Evolutionary conservation across 768 basidiomycete species (phyloP).

Genomic region (Tylopilus rubrobrunneus): DNA sequence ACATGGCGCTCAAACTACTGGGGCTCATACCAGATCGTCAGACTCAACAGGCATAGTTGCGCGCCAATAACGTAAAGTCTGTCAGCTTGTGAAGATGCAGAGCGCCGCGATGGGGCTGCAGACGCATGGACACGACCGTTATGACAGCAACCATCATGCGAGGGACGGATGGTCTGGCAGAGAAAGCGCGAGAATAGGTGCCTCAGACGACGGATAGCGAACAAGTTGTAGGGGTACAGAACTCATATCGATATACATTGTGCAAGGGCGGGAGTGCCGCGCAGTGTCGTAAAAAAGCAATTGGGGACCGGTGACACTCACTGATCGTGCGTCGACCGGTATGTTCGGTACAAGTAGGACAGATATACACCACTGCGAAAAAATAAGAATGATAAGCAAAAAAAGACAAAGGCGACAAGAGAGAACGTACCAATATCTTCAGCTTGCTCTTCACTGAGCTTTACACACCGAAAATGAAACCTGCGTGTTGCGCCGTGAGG

Average conservation of each 20-base stretch:
- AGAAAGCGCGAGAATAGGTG: slow-evolving; percentile 27
- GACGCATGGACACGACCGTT: slow-evolving; percentile 31
- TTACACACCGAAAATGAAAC: slow-evolving; percentile 82
- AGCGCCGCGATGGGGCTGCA: slow-evolving; percentile 18
- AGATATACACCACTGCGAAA: slow-evolving; percentile 54
- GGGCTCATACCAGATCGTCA: slow-evolving; percentile 33
- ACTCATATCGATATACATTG: slow-evolving; percentile 37
- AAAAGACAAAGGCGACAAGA: neutral
- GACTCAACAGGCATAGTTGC: slow-evolving; percentile 35
- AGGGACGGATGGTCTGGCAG: slow-evolving; percentile 32
- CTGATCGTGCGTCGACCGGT: slow-evolving; percentile 67
- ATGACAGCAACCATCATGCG: slow-evolving; percentile 30
- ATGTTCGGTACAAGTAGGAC: slow-evolving; percentile 50
- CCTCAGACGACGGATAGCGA: slow-evolving; percentile 33
- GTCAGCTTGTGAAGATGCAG: slow-evolving; percentile 32
- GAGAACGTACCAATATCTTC: slow-evolving; percentile 70
- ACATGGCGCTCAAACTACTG: slow-evolving; percentile 29
- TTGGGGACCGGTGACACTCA: slow-evolving; percentile 55
- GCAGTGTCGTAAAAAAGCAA: slow-evolving; percentile 27
- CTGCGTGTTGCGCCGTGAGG: slow-evolving; percentile 35
- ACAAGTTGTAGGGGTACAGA: slow-evolving; percentile 35
- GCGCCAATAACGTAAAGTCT: slow-evolving; percentile 33
- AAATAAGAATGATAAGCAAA: slow-evolving; percentile 13
- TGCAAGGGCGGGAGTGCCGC: slow-evolving; percentile 23
- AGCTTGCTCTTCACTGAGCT: slow-evolving; percentile 58